A percentile compares a stretch with the other conserved stretches of the same genome.
phyloP scores from a whole-genome alignment of 164 flowering plant species.

The Litsea cubeba region DNA sequence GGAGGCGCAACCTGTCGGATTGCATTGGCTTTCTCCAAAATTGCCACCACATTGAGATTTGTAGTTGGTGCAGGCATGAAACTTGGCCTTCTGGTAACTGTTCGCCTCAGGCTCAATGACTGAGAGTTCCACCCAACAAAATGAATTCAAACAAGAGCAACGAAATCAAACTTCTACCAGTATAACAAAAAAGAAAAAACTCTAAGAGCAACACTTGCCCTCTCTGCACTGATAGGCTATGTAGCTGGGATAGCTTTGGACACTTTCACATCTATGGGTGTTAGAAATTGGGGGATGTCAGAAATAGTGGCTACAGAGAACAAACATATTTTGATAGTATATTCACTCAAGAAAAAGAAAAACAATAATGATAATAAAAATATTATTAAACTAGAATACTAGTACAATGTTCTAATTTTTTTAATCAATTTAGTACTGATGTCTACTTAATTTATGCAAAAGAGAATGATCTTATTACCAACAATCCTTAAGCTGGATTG shows the following conservation, averaged over 20 bases:
- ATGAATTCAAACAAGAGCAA: not conserved
- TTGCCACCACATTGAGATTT: constrained; percentile 58
- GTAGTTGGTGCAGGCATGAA: constrained; percentile 29
- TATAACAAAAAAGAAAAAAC: not conserved
- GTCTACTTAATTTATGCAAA: no score
- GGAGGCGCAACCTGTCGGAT: constrained; percentile 66
- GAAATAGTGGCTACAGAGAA: no score
- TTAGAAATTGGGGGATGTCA: no score
- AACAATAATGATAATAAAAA: no score
- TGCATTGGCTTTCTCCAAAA: constrained; percentile 82
- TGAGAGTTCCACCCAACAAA: not conserved
- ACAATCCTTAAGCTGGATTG: no score
- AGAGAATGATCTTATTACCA: no score
- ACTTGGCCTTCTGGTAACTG: constrained; percentile 35
- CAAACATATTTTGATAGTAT: no score
- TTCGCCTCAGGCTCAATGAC: constrained; percentile 39
- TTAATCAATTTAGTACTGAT: no score
- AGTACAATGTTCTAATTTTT: no score
- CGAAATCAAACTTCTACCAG: not conserved
- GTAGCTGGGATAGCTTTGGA: not conserved
- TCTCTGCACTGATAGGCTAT: not conserved
- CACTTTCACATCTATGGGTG: not conserved
- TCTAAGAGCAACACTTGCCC: not conserved
- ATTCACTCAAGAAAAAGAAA: no score
- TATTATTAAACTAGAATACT: no score